These are phyloP conservation scores for Phytophthora hibernalis DNA, from an alignment of 352 stramenopile genomes.

Conservation along the genomic window DNA sequence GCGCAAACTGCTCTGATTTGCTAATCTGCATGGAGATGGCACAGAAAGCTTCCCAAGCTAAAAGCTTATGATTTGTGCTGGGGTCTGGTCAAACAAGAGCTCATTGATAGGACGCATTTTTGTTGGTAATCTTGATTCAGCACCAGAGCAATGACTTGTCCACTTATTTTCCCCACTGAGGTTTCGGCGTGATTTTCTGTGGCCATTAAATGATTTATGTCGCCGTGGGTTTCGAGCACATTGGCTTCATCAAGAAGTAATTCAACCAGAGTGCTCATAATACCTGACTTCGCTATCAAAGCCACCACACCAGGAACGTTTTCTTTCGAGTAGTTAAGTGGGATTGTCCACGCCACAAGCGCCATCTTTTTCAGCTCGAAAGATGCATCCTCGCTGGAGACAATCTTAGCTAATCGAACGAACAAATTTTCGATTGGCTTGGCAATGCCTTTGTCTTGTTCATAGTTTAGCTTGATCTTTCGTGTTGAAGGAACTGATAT, in stretches of 20 bases:
- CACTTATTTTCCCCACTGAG: constrained; percentile 1
- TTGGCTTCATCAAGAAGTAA: constrained; percentile 39
- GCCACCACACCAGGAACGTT: constrained; percentile 3
- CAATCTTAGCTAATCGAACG: constrained; percentile 48
- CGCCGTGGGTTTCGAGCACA: constrained; percentile 20
- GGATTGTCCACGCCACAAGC: constrained; percentile 50
- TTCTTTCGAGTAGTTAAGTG: constrained; percentile 16
- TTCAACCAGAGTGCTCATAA: constrained; percentile 35
- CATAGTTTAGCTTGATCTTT: constrained; percentile 2
- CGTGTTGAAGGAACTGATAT: background rate
- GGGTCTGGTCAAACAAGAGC: constrained; percentile 34
- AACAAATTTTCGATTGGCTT: constrained; percentile 65
- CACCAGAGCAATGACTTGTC: background rate
- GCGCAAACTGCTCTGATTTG: constrained; percentile 30
- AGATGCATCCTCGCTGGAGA: constrained; percentile 48
- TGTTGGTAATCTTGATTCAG: constrained; percentile 13
- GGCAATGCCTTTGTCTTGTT: constrained; percentile 13
- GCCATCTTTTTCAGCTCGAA: constrained; percentile 53
- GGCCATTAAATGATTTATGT: constrained; percentile 12
- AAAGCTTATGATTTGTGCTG: constrained; percentile 29
- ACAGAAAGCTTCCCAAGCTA: constrained; percentile 49
- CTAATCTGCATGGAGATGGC: constrained; percentile 41
- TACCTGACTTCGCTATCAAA: constrained; percentile 40
- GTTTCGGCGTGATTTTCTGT: background rate
- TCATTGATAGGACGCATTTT: constrained; percentile 26